Conservation (phyloP, 495 filamentous ascomycete species). For the Penicillium subrubescens region DNA sequence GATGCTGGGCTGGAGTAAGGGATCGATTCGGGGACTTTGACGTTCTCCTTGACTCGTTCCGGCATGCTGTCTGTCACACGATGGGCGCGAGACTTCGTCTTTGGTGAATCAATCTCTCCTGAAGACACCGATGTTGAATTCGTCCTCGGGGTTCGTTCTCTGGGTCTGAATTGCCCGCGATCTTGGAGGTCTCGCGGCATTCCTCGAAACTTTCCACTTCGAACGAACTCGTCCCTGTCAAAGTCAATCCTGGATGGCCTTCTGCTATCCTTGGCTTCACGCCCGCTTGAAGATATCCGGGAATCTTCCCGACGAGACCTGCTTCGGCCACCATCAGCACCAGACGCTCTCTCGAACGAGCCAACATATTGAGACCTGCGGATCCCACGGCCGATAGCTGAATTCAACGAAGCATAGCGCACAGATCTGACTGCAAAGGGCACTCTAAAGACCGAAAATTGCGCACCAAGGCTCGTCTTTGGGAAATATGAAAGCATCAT, state of each 20-base stretch:
- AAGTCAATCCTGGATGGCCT: slow-evolving; percentile 16
- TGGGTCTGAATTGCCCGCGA: slow-evolving; percentile 7
- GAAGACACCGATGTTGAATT: background rate
- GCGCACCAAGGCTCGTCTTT: background rate
- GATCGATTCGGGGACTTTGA: slow-evolving; percentile 57
- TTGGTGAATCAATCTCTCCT: slow-evolving; percentile 1
- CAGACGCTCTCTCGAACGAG: slow-evolving; percentile 7
- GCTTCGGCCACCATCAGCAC: background rate
- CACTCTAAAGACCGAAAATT: background rate
- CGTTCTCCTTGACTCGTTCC: slow-evolving; percentile 43
- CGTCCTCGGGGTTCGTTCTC: background rate
- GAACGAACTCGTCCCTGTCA: slow-evolving; percentile 40
- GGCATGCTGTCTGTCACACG: slow-evolving; percentile 32
- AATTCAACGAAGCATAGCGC: slow-evolving; percentile 56
- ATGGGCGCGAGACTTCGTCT: slow-evolving; percentile 24
- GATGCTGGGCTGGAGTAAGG: slow-evolving; percentile 84
- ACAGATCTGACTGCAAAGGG: background rate
- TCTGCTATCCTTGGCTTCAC: background rate
- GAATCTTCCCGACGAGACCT: slow-evolving; percentile 4
- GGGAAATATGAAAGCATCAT: slow-evolving; percentile 13
- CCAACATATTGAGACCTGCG: slow-evolving; percentile 37
- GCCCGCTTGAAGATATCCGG: background rate
- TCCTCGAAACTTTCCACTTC: slow-evolving; percentile 36
- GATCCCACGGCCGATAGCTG: slow-evolving; percentile 57
- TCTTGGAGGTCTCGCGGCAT: slow-evolving; percentile 29